Conservation (phyloP, 345 rosid genomes). For the Sapria himalayana region DNA sequence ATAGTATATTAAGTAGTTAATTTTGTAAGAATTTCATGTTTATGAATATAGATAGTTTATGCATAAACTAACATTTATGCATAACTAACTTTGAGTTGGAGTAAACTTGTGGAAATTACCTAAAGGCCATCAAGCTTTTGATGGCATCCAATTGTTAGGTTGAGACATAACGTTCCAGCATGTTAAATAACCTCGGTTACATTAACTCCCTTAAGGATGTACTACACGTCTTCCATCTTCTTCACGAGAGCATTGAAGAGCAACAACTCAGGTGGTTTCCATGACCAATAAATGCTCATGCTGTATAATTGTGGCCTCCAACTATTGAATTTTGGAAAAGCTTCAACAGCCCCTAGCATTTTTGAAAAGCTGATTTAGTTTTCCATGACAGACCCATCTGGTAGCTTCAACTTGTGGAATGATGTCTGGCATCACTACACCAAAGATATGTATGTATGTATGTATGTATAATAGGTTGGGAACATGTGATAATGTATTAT, state of each 20-base stretch:
- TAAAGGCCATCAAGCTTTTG: constrained; percentile 83
- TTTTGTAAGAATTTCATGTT: too few relatives aligned
- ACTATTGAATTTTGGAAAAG: constrained; percentile 69
- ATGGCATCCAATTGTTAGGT: constrained; percentile 51
- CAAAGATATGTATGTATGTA: constrained; percentile 61
- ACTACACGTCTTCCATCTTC: constrained; percentile 39
- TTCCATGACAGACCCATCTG: constrained; percentile 48
- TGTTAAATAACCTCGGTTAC: constrained; percentile 83
- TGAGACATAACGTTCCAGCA: constrained; percentile 51
- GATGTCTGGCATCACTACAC: constrained; percentile 70
- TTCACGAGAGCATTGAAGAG: constrained; percentile 58
- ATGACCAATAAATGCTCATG: constrained; percentile 62
- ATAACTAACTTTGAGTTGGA: constrained; percentile 97
- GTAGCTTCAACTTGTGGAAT: constrained; percentile 93
- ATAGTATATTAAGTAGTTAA: too few relatives aligned
- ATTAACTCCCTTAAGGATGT: constrained; percentile 62
- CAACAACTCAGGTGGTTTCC: constrained; percentile 50
- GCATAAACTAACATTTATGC: too few relatives aligned
- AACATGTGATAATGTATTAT: constrained; percentile 29
- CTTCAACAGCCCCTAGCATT: constrained; percentile 65
- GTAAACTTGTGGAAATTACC: constrained; percentile 82
- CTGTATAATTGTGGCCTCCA: constrained; percentile 80
- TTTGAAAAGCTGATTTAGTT: constrained; percentile 56
- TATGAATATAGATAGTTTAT: too few relatives aligned
- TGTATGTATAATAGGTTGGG: constrained; percentile 77